Evolutionary conservation across 768 basidiomycete genomes (phyloP).

Genomic region (Coprinopsis cinerea): DNA sequence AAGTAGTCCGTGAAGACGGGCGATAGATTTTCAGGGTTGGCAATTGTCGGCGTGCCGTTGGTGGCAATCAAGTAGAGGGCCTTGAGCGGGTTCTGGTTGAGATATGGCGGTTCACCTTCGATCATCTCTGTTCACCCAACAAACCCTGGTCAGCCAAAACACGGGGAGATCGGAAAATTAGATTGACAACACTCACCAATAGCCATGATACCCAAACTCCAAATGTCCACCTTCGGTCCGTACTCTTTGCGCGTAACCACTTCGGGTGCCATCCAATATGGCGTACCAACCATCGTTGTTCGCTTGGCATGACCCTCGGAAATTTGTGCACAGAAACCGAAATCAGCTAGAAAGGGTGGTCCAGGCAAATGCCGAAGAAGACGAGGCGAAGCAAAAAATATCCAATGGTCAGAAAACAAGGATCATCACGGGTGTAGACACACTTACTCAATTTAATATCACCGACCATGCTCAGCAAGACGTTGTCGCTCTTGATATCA

Average conservation of each 20-base stretch:
- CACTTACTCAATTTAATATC: constrained; percentile 98
- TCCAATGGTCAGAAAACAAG: background rate
- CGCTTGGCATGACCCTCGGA: constrained; percentile 88
- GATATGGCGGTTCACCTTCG: constrained; percentile 93
- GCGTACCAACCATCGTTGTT: constrained; percentile 97
- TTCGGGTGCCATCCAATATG: constrained; percentile 99
- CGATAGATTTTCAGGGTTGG: constrained; percentile 75
- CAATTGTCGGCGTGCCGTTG: constrained; percentile 94
- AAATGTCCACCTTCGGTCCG: constrained; percentile 97
- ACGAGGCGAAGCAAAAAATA: constrained; percentile 2
- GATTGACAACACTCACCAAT: constrained; percentile 59
- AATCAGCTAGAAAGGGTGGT: constrained; percentile 63
- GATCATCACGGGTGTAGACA: too few species aligned
- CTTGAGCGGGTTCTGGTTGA: constrained; percentile 95
- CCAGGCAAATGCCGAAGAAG: constrained; percentile 6
- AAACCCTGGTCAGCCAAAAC: constrained; percentile 5
- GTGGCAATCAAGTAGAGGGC: constrained; percentile 98
- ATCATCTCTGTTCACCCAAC: constrained; percentile 73
- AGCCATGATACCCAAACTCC: constrained; percentile 95
- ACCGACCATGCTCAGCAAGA: constrained; percentile 84
- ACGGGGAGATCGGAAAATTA: background rate
- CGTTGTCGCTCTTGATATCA: constrained; percentile 99
- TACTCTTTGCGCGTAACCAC: constrained; percentile 98
- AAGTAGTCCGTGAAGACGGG: constrained; percentile 86
- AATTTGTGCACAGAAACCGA: constrained; percentile 98